Base-by-base conservation (phyloP, 805 yeast species). In the Kurtzmaniella cleridarum region DNA sequence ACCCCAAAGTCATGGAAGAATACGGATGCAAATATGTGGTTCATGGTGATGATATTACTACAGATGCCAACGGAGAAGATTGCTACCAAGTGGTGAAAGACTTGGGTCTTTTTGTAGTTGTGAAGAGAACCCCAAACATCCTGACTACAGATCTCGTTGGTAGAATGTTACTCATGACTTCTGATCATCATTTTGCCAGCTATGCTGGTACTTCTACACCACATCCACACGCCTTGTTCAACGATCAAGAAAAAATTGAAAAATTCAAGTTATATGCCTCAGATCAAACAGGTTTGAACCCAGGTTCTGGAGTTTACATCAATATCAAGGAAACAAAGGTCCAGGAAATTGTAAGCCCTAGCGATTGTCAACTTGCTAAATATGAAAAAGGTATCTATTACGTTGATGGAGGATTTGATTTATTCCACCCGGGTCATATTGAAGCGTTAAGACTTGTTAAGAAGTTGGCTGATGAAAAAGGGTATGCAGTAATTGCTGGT, bases 1-100 rank as follows among this genome's bases (percentile, higher is more conserved):
- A 80, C 46, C 95, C 95, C 1, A 66, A 64, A 31, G 83, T 87
- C 38, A 75, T 89, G 87, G 88, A 84, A 49, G 48, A 68, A 18
- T 77, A 77, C 54, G 76, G 75, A 5, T 93, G 98, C 65, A 63
- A 78, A 54, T 93, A 81, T 57, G 98, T 93, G n/a, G 96, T 93
- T 9, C 98, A 93, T 60, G 98, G 98, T 5, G 98, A 93, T 61
- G 98, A 93, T 56, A 88, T 93, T 48, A 93, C 97, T 18, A 85
- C 97, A 2, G 98, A 93, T 61, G 96, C 96, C 12, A 74, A 87
- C 54, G 98, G 98, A 2, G 81, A 86, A 41, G 98, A 93, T 62
- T 88, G 97, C 53, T 93, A 93, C 62, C 82, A 84, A 41, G 71
- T 59, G 18, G 86, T 90, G 48, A 90, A 91, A 57, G 87, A 86